Base-by-base conservation (phyloP, 176 grass and related monocot species). In the Paspalum notatum region DNA sequence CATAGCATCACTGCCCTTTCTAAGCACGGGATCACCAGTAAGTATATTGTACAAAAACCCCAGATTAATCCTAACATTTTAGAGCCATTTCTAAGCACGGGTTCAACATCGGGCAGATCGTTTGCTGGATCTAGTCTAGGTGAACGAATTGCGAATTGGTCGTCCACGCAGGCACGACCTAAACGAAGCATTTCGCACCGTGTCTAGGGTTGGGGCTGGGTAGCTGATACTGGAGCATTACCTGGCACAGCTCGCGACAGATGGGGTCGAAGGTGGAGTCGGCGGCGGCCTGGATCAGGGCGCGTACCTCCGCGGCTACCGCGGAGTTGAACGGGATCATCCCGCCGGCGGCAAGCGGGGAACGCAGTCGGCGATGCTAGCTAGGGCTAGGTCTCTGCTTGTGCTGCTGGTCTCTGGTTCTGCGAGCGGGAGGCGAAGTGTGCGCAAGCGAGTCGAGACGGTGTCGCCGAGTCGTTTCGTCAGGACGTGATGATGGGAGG, bases 301-400 rank as follows among this genome's bases (percentile, higher is more conserved):
- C 59, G 69, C 89, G 92, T 45, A 95, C 88, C 83, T 93, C 86
- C 16, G 76, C 86, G 71, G 88, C 77, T 72, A 96, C 68, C 45
- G 84, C 82, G 62, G 84, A 44, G 62, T 74, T 83, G 51, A 85
- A 91, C 18, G 91, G 88, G 65, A 91, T 74, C 90, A 99, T 94
- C 48, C 68, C 77, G 72, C 75, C 61, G 20, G 62, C 77, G 57
- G 75, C 74, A 76, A 55, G 78, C 43, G 66, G 62, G 9, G 63
- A 68, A 43, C 20, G 62, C 27, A 54, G 80, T 68, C 27, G 69
- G 54, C 72, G 65, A 46, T 22, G 57, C 76, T 49, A 72, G 45
- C 79, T 56, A 80, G 44, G 68, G 80, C 37, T 54, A 39, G 44
- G 49, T 41, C 62, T 72, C 21, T 73, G 83, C 54, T 58, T 78